Evolutionary conservation across 345 rosid species (phyloP).

Genomic region (Rhizophora apiculata): DNA sequence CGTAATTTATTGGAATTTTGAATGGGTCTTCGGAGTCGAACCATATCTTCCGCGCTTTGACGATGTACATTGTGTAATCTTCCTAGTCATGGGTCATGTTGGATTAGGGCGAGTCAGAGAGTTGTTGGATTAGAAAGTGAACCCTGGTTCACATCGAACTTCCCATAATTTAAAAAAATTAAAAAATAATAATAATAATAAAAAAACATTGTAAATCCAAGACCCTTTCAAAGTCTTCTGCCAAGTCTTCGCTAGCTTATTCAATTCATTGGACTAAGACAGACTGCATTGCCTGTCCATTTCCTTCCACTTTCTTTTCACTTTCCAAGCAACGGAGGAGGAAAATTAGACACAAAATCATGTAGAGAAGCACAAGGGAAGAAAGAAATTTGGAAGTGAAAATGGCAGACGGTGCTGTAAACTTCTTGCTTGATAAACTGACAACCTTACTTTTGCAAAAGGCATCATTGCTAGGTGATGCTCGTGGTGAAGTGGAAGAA

Average conservation of each 20-base stretch:
- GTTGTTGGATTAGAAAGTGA: no score
- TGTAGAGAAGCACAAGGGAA: not conserved
- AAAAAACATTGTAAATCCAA: no score
- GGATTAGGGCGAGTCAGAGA: no score
- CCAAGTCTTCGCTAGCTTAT: not conserved
- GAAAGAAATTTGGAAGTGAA: not conserved
- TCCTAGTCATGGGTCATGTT: no score
- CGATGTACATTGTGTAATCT: no score
- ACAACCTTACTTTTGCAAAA: constrained; percentile 19
- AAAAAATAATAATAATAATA: no score
- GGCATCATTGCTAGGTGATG: constrained; percentile 25
- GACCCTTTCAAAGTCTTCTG: not conserved
- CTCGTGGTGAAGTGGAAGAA: constrained; percentile 15
- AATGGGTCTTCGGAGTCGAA: no score
- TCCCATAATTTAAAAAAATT: no score
- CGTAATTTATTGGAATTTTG: no score
- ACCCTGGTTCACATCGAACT: no score
- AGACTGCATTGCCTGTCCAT: not conserved
- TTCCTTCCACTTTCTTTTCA: not conserved
- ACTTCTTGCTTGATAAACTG: constrained; percentile 29
- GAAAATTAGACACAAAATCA: no score
- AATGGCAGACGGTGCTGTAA: constrained; percentile 36
- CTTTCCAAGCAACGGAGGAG: not conserved
- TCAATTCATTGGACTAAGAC: not conserved
- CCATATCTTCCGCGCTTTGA: no score